Conservation (phyloP, 2,329 filamentous ascomycete genomes). For the Cercospora brassicicola region DNA sequence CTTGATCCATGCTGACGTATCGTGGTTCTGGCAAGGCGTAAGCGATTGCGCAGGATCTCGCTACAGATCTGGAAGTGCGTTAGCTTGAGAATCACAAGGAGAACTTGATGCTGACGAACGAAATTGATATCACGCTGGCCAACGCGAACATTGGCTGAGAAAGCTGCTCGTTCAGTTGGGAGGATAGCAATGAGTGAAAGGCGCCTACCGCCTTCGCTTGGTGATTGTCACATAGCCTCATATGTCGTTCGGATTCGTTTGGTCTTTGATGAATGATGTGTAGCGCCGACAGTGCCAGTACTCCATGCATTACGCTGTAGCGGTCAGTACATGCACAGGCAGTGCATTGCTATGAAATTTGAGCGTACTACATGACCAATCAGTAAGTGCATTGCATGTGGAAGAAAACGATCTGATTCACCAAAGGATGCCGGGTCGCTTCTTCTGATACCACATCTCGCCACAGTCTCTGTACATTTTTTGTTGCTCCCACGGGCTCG, state of each 20-base stretch:
- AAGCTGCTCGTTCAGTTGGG: constrained; percentile 10
- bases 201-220: constrained; percentile 17
- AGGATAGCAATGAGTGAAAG: constrained; percentile 13
- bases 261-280: constrained; percentile 16
- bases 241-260: constrained; percentile 5
- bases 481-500: constrained; percentile 8
- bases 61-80: constrained; percentile 13
- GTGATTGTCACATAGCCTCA: constrained; percentile 19
- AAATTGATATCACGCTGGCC: constrained; percentile 17
- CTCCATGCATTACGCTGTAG: constrained; percentile 19
- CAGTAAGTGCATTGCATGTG: background rate
- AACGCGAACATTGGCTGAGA: constrained; percentile 18
- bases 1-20: constrained; percentile 26
- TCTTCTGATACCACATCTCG: constrained; percentile 20
- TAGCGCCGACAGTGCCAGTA: constrained; percentile 19
- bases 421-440: constrained; percentile 17
- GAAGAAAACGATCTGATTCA: background rate
- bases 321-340: background rate
- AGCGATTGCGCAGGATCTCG: constrained; percentile 23
- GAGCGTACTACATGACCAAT: background rate
- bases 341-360: background rate
- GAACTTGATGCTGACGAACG: constrained; percentile 1
- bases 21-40: constrained; percentile 18
- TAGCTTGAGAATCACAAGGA: background rate
- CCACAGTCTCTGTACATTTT: constrained; percentile 16